Base-by-base conservation (phyloP, 139 green algal genomes). In the Eudorina sp. region DNA sequence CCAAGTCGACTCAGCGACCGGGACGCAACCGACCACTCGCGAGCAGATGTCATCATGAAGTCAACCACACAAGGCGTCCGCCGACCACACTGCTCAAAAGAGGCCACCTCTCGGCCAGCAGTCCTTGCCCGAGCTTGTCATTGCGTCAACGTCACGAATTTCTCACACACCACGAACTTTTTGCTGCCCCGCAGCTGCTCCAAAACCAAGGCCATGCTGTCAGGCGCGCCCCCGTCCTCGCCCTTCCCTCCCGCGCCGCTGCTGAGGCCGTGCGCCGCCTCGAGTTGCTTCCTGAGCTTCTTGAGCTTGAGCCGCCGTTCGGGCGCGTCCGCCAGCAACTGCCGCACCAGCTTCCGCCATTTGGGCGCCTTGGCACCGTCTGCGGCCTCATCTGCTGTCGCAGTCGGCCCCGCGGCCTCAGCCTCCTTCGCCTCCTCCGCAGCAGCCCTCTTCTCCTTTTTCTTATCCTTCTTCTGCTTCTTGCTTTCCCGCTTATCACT, bases 301-400 rank as follows among this genome's bases (percentile, higher is more conserved):
- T 89, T 88, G 8, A 93, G 74, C 29, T 80, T 85, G 55, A 93
- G 69, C 34, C 88, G 88, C 79, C 88, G 72, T 73, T 92, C 90
- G 3, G 91, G 91, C 0, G 91, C 91, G 60, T 85, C 88, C 19
- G 81, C 73, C 9, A 93, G 58, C 11, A 93, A 81, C 53, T 88
- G 84, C 23, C 75, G 31, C 38, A 90, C 88, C 31, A 93, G 38
- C 84, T 91, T 91, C 3, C 64, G 62, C 91, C 91, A 93, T 27
- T 92, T 92, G 1, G 88, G 76, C 25, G 82, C n/a, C 53, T 81
- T 86, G 27, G 4, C 11, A 6, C 3, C 41, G 11, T 7, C 72
- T 1, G 40, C 40, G 25, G n/a, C n/a, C n/a, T n/a, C n/a, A n/a
- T n/a, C 51, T 40, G 34, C 51, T 48, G n/a, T 34, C 48, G 43